Evolutionary conservation across 495 filamentous ascomycete genomes (phyloP).

Genomic region (Penicillium coprophilum): DNA sequence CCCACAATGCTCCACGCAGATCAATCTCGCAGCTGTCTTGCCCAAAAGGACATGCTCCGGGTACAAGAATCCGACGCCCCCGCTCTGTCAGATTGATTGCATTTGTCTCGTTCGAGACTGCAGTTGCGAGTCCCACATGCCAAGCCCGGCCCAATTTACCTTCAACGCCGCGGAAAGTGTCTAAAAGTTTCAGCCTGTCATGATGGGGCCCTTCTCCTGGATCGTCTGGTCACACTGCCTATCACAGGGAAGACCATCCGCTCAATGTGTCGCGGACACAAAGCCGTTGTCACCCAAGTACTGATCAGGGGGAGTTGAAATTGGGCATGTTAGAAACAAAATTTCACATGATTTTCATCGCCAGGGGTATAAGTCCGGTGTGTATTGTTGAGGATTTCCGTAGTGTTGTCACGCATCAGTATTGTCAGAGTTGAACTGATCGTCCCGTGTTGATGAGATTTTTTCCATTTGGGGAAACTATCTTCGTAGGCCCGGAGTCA

Average conservation of each 20-base stretch:
- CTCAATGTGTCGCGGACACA: background rate
- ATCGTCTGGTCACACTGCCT: background rate
- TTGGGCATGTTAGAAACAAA: background rate
- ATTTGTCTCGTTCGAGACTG: constrained; percentile 23
- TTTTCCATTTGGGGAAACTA: constrained; percentile 2
- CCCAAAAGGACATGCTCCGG: background rate
- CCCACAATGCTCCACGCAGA: background rate
- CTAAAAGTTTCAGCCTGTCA: background rate
- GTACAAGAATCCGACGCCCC: background rate
- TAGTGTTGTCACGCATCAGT: background rate
- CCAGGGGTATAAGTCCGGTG: background rate
- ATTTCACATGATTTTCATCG: background rate
- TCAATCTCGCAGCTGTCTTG: background rate
- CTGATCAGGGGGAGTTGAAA: background rate
- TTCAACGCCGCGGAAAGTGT: constrained; percentile 4
- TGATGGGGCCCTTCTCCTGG: constrained; percentile 2
- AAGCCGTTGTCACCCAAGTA: background rate
- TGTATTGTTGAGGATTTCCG: background rate
- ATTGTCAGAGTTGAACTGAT: constrained; percentile 2
- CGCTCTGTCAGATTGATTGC: constrained; percentile 22
- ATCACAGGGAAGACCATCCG: background rate
- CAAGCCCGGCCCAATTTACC: constrained; percentile 19
- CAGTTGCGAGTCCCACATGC: constrained; percentile 17
- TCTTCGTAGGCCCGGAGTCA: background rate
- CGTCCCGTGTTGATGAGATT: constrained; percentile 8